A percentile compares a stretch with the other conserved stretches of the same genome.
phyloP scores from a whole-genome alignment of 495 filamentous ascomycete species.

The Coniosporium apollinis region DNA sequence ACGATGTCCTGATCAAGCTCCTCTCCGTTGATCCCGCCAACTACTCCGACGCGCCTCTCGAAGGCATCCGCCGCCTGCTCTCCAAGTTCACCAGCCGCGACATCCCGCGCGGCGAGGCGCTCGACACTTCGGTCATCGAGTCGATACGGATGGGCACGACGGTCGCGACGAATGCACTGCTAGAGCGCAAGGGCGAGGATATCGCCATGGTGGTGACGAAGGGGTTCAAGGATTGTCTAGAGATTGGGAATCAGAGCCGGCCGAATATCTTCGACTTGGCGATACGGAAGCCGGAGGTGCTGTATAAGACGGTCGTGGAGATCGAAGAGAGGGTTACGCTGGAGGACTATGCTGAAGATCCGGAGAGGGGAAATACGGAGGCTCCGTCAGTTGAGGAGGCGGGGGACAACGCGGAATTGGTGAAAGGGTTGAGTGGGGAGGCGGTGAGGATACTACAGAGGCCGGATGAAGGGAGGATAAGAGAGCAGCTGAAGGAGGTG shows the following conservation, averaged over 20 bases:
- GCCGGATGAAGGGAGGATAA: conserved; percentile 36
- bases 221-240: conserved; percentile 82
- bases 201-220: conserved; percentile 84
- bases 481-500: conserved; percentile 36
- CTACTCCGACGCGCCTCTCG: conserved; percentile 34
- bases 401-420: conserved; percentile 32
- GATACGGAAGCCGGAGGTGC: conserved; percentile 29
- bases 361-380: conserved; percentile 37
- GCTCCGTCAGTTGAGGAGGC: conserved; percentile 31
- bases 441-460: conserved; percentile 47
- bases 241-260: conserved; percentile 37
- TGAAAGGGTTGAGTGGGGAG: conserved; percentile 52
- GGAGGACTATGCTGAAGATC: conserved; percentile 77
- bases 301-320: conserved; percentile 29
- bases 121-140: conserved; percentile 71
- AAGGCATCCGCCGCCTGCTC: conserved; percentile 78
- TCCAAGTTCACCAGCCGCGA: conserved; percentile 59
- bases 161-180: conserved; percentile 37
- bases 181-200: conserved; percentile 86
- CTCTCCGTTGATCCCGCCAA: conserved; percentile 33
- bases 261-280: conserved; percentile 32
- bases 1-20: conserved; percentile 34
- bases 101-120: conserved; percentile 60
- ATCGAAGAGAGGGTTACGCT: conserved; percentile 39
- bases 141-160: conserved; percentile 33